Evolutionary conservation across 306 rosid species (phyloP), one percentile per base, ranked within the genome.

Genomic region (Quercus berberidifolia): DNA sequence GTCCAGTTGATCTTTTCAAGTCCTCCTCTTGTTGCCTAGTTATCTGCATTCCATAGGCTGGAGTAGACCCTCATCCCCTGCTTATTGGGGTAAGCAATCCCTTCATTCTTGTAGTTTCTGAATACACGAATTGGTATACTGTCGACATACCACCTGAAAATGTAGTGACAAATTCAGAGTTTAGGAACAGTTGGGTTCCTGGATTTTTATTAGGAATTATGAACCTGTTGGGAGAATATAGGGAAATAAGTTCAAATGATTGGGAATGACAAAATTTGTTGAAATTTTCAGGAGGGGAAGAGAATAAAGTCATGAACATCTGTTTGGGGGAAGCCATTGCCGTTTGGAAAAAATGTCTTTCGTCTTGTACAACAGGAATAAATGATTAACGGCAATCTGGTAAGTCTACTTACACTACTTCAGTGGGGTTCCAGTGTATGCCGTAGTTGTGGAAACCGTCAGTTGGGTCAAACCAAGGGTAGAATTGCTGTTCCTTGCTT

Each of bases 21-120:
- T 14, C 97, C 97, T 18, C 98, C 98, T 81, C 88, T 84, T 1
- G 97, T 94, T 59, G 97, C 97, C 98, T 97, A 90, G 60, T 87
- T 74, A 79, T 91, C 94, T 18, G 92, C 97, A 76, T 93, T 82
- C 93, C 94, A 92, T 70, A 94, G 76, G 80, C 90, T 94, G 38
- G 93, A 74, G 63, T 92, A 83, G 55, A 81, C 91, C 68, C 19
- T 84, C 97, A 94, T 92, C 59, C 96, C 98, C 83, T 92, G 94
- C 82, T 85, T 77, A 88, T 76, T 92, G 19, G 97, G 98, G 83
- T 82, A 94, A 51, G 79, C 81, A 72, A 92, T 87, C 54, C 93
- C 84, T 54, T 87, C 81, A 15, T 74, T 80, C 67, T 89, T 87
- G 13, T 92, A 89, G 89, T 91, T 94, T 0, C 89, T 79, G 86